Evolutionary conservation across 495 filamentous ascomycete species (phyloP).

Genomic region (Melanomma pulvis-pyrius): DNA sequence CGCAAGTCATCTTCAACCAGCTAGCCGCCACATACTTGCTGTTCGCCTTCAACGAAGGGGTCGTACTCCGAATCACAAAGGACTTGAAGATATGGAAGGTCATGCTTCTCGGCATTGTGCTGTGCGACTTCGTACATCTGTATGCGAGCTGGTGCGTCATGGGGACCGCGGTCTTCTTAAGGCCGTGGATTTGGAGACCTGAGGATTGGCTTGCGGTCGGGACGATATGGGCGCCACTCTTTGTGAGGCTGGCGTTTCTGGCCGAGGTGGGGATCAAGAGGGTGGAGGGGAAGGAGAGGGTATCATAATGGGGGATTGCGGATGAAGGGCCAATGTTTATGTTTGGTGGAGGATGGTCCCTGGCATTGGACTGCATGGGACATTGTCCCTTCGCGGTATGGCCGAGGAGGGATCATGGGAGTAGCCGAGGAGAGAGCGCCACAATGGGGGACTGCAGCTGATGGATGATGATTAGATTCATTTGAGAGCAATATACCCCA

Average conservation of each 20-base stretch:
- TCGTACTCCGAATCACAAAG: constrained; percentile 40
- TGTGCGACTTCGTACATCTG: constrained; percentile 43
- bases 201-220: constrained; percentile 39
- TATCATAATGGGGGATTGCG: neutral
- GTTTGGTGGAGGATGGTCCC: too few species aligned
- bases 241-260: constrained; percentile 38
- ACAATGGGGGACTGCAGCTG: too few species aligned
- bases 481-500: too few species aligned
- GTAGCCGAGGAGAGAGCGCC: too few species aligned
- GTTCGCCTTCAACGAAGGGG: constrained; percentile 40
- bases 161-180: constrained; percentile 30
- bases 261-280: constrained; percentile 34
- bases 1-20: constrained; percentile 42
- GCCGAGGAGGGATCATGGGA: too few species aligned
- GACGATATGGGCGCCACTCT: constrained; percentile 37
- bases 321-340: too few species aligned
- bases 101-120: constrained; percentile 40
- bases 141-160: constrained; percentile 33
- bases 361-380: too few species aligned
- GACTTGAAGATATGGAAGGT: constrained; percentile 40
- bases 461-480: too few species aligned
- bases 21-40: constrained; percentile 38
- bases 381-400: too few species aligned
- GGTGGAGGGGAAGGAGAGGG: constrained; percentile 1
- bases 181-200: constrained; percentile 37